phyloP scores from a whole-genome alignment of 306 rosid species.

The Hippophae tibetana region DNA sequence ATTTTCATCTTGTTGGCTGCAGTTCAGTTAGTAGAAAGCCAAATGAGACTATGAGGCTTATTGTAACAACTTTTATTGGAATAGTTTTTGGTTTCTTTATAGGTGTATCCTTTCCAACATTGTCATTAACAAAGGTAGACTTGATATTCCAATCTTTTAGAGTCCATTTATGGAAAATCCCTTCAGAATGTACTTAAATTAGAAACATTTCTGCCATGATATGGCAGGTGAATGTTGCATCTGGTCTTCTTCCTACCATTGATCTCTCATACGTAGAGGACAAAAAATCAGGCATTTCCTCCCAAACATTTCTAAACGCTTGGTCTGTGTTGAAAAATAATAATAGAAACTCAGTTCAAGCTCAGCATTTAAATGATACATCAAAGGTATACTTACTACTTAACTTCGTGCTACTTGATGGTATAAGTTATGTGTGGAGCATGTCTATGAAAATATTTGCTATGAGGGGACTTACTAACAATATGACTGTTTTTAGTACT shows the following conservation, averaged over 20 bases:
- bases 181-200: neutral
- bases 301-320: slow-evolving; percentile 21
- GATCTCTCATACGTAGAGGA: slow-evolving; percentile 43
- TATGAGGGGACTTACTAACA: no score
- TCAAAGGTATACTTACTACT: neutral
- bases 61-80: slow-evolving; percentile 73
- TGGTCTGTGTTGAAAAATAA: slow-evolving; percentile 32
- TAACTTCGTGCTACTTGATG: no score
- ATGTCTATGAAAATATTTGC: no score
- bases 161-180: neutral
- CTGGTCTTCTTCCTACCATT: slow-evolving; percentile 52
- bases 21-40: slow-evolving; percentile 66
- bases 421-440: no score
- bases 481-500: no score
- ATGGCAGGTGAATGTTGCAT: slow-evolving; percentile 70
- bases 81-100: slow-evolving; percentile 77
- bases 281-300: slow-evolving; percentile 27
- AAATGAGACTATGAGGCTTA: slow-evolving; percentile 72
- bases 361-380: slow-evolving; percentile 33
- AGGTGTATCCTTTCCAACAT: slow-evolving; percentile 74
- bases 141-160: slow-evolving; percentile 4
- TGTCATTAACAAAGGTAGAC: slow-evolving; percentile 73
- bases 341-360: slow-evolving; percentile 25
- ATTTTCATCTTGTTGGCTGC: slow-evolving; percentile 32
- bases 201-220: slow-evolving; percentile 11